A percentile compares a stretch with the other conserved stretches of the same genome.
These are phyloP conservation scores for Aureobasidium melanogenum DNA, from an alignment of 2,329 filamentous ascomycete genomes.

Conservation along the genomic window DNA sequence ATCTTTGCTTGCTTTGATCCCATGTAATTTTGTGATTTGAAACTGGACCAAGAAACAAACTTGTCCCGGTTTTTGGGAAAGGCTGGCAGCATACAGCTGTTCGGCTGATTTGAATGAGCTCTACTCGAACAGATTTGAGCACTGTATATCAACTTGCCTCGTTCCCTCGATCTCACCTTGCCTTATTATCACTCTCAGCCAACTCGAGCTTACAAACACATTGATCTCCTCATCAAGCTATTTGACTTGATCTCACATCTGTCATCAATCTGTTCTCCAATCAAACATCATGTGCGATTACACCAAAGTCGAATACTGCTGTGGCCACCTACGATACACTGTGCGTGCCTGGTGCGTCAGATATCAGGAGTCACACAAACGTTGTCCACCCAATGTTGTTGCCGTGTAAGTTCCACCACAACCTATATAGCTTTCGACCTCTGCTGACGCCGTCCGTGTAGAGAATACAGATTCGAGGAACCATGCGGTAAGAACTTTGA, in stretches of 20 bases:
- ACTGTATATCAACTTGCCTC: not conserved
- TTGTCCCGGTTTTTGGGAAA: not conserved
- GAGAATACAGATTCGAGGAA: constrained; percentile 40
- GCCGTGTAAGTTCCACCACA: constrained; percentile 32
- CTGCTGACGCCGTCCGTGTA: constrained; percentile 13
- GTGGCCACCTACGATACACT: constrained; percentile 46
- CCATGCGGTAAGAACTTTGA: constrained; percentile 32
- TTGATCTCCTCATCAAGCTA: not conserved
- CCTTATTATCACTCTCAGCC: not conserved
- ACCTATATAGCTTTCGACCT: not conserved
- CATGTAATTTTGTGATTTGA: constrained; percentile 1
- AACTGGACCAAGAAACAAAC: not conserved
- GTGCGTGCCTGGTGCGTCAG: constrained; percentile 48
- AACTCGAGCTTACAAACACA: not conserved
- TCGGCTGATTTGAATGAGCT: not conserved
- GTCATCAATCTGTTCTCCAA: not conserved
- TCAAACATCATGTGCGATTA: constrained; percentile 47
- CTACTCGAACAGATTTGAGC: not conserved
- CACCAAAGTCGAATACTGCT: constrained; percentile 49
- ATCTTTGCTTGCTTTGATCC: not conserved
- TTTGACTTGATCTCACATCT: not conserved
- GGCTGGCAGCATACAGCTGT: constrained; percentile 6
- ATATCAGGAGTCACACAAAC: constrained; percentile 45
- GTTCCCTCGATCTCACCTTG: not conserved
- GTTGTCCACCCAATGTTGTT: constrained; percentile 48